A percentile compares a stretch with the other conserved stretches of the same genome.
Evolutionary conservation across 1,284 basidiomycete genomes (phyloP).

Genomic region (Trichosporon coremiiforme): DNA sequence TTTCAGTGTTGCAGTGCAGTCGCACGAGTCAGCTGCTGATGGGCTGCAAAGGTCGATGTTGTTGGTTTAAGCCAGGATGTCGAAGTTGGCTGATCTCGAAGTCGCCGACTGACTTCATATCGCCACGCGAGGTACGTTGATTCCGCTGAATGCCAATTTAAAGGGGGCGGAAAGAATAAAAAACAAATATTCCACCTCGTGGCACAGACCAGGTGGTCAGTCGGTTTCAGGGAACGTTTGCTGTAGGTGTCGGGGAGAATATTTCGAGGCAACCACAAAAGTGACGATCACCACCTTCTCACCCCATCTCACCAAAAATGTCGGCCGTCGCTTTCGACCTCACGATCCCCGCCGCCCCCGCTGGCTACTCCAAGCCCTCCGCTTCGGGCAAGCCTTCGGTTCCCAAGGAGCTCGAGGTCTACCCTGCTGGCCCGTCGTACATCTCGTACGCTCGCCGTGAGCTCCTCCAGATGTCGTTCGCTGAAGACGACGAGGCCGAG

Average conservation of each 20-base stretch:
- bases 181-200: neutral
- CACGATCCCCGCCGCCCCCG: constrained; percentile 52
- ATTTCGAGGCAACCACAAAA: neutral
- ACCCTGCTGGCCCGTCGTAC: constrained; percentile 83
- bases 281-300: constrained; percentile 10
- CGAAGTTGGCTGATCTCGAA: neutral
- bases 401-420: constrained; percentile 60
- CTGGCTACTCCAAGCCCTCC: constrained; percentile 53
- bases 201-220: neutral
- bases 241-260: neutral
- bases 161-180: neutral
- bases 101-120: constrained; percentile 4
- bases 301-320: constrained; percentile 41
- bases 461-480: constrained; percentile 74
- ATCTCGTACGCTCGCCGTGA: constrained; percentile 75
- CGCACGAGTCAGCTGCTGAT: neutral
- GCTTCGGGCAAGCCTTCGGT: constrained; percentile 46
- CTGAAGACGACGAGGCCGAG: constrained; percentile 66
- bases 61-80: neutral
- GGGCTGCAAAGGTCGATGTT: neutral
- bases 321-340: constrained; percentile 53
- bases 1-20: neutral
- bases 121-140: neutral
- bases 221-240: neutral
- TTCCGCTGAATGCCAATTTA: neutral